A percentile compares a stretch with the other conserved stretches of the same genome.
These are phyloP conservation scores for Leptographium wingfieldii DNA, from an alignment of 2,329 filamentous ascomycete genomes.

Conservation along the genomic window DNA sequence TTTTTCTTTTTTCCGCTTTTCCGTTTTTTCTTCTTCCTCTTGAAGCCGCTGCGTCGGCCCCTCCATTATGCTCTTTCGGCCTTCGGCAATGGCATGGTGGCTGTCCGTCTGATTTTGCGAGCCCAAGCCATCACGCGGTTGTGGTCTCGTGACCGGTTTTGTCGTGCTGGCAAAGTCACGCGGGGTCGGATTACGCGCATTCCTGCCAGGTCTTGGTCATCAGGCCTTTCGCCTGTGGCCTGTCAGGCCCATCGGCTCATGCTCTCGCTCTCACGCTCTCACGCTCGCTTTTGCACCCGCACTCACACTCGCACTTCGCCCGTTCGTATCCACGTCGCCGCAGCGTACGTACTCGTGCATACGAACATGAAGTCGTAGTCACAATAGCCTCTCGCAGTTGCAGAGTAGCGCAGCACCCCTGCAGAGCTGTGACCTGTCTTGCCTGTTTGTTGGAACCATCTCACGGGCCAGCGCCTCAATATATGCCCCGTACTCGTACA, in stretches of 20 bases:
- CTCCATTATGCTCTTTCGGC: background rate
- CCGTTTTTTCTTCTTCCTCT: background rate
- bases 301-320: too few species aligned
- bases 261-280: too few species aligned
- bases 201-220: constrained; percentile 1
- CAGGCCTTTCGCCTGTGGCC: background rate
- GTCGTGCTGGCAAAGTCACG: constrained; percentile 4
- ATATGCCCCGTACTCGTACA: background rate
- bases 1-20: background rate
- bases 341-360: background rate
- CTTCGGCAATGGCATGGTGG: background rate
- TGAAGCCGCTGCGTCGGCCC: too few species aligned
- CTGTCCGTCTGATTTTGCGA: background rate
- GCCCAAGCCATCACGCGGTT: too few species aligned
- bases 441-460: background rate
- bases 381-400: background rate
- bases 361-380: background rate
- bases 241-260: too few species aligned
- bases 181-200: constrained; percentile 5
- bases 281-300: too few species aligned
- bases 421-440: background rate
- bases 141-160: background rate
- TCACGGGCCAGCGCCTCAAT: background rate
- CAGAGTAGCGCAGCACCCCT: background rate
- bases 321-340: background rate